A percentile compares a stretch with the other conserved stretches of the same genome.
These are phyloP conservation scores for Cutaneotrichosporon curvatum DNA, from an alignment of 1,284 basidiomycete species.

Conservation along the genomic window DNA sequence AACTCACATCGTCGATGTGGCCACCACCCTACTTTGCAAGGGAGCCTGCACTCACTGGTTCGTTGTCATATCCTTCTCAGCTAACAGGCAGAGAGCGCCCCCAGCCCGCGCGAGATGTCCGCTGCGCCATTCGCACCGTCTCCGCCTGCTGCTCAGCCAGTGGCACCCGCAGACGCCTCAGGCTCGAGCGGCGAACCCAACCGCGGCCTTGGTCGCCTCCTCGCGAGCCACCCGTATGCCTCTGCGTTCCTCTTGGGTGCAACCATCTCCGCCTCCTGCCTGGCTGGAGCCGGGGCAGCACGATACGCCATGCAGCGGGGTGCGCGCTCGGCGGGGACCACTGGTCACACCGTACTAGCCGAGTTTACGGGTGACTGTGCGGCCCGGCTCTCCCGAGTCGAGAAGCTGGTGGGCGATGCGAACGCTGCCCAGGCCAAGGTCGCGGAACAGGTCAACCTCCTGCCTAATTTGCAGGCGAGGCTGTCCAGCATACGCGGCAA, in stretches of 20 bases:
- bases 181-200: neutral
- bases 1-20: too few species aligned
- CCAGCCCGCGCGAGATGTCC: too few species aligned
- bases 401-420: neutral
- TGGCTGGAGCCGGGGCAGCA: constrained; percentile 3
- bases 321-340: neutral
- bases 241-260: constrained; percentile 16
- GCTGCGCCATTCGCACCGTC: too few species aligned
- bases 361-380: neutral
- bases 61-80: too few species aligned
- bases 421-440: constrained; percentile 1
- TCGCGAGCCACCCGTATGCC: constrained; percentile 13
- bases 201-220: constrained; percentile 1
- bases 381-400: neutral
- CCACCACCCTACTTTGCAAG: too few species aligned
- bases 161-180: too few species aligned
- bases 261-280: constrained; percentile 4
- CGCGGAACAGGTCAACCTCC: constrained; percentile 1
- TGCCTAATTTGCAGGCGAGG: constrained; percentile 1
- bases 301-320: neutral
- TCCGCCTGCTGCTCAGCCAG: too few species aligned
- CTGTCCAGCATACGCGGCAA: neutral
- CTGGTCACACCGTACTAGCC: neutral
- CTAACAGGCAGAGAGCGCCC: too few species aligned
- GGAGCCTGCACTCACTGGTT: too few species aligned